These are phyloP conservation scores for Leccinum barrowsii DNA, from an alignment of 768 basidiomycete genomes.

Conservation along the genomic window DNA sequence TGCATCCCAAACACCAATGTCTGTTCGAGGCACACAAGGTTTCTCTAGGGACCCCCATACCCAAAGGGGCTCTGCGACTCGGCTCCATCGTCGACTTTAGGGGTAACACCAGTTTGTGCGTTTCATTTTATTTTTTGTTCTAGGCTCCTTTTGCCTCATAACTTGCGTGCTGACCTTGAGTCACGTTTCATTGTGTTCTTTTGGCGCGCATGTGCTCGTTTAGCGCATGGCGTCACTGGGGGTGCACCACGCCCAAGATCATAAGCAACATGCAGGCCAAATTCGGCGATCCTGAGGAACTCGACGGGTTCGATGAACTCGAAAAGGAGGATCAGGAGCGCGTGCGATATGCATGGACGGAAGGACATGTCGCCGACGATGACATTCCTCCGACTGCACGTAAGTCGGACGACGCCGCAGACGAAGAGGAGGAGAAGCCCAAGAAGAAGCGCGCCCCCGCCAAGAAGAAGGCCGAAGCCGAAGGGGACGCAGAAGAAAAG, in stretches of 20 bases:
- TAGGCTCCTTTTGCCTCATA: neutral
- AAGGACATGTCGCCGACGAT: conserved; percentile 75
- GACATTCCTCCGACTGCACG: conserved; percentile 76
- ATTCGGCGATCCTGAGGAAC: conserved; percentile 56
- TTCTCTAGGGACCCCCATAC: conserved; percentile 59
- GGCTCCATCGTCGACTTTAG: conserved; percentile 73
- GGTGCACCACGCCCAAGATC: conserved; percentile 71
- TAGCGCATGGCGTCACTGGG: conserved; percentile 90
- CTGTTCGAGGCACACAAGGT: conserved; percentile 6
- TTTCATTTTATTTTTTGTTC: neutral
- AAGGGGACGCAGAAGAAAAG: conserved; percentile 34
- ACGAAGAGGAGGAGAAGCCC: conserved; percentile 52
- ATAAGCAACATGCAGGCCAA: conserved; percentile 66
- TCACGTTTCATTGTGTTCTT: neutral
- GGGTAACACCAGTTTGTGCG: conserved; percentile 67
- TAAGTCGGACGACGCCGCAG: conserved; percentile 49
- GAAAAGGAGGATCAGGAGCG: conserved; percentile 65
- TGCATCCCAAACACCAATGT: neutral
- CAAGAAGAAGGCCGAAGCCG: conserved; percentile 35
- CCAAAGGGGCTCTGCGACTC: conserved; percentile 69
- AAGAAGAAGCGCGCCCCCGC: conserved; percentile 44
- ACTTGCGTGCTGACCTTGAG: neutral
- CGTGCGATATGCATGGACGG: conserved; percentile 68
- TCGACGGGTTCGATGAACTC: conserved; percentile 85
- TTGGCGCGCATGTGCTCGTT: neutral